These are phyloP conservation scores for Paspalum vaginatum DNA, from an alignment of 176 grass and related monocot species.

Conservation along the genomic window DNA sequence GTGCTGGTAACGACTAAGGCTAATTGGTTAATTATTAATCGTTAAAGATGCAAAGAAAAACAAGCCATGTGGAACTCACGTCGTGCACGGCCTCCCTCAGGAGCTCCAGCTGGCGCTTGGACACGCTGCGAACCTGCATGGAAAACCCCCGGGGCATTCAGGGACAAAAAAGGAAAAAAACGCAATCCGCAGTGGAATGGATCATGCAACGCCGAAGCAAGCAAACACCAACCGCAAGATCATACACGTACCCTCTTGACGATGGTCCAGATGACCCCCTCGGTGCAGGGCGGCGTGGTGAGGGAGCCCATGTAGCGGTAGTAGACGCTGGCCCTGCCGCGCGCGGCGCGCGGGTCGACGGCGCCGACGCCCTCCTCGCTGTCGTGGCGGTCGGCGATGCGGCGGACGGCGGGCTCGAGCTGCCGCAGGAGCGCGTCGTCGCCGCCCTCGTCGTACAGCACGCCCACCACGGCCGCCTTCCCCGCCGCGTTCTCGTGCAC, in stretches of 20 bases:
- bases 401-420: slow-evolving; percentile 56
- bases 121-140: slow-evolving; percentile 61
- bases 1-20: neutral
- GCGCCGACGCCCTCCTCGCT: slow-evolving; percentile 43
- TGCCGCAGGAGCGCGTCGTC: slow-evolving; percentile 48
- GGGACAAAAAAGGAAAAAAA: too few relatives aligned
- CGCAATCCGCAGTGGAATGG: too few relatives aligned
- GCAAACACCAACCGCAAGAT: too few relatives aligned
- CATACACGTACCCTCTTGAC: slow-evolving; percentile 39
- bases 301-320: slow-evolving; percentile 79
- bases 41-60: too few relatives aligned
- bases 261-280: slow-evolving; percentile 62
- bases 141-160: too few relatives aligned
- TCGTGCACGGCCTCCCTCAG: slow-evolving; percentile 55
- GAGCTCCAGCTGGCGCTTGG: slow-evolving; percentile 33
- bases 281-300: slow-evolving; percentile 34
- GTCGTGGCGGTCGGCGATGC: slow-evolving; percentile 13
- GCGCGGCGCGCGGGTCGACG: slow-evolving; percentile 37
- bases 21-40: too few relatives aligned
- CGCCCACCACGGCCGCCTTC: slow-evolving; percentile 54
- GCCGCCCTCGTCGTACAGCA: slow-evolving; percentile 53
- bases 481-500: slow-evolving; percentile 52
- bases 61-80: slow-evolving; percentile 28
- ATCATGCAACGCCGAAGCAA: too few relatives aligned
- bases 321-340: slow-evolving; percentile 45